phyloP scores from a whole-genome alignment of 306 rosid genomes.

The Leucaena leucocephala region DNA sequence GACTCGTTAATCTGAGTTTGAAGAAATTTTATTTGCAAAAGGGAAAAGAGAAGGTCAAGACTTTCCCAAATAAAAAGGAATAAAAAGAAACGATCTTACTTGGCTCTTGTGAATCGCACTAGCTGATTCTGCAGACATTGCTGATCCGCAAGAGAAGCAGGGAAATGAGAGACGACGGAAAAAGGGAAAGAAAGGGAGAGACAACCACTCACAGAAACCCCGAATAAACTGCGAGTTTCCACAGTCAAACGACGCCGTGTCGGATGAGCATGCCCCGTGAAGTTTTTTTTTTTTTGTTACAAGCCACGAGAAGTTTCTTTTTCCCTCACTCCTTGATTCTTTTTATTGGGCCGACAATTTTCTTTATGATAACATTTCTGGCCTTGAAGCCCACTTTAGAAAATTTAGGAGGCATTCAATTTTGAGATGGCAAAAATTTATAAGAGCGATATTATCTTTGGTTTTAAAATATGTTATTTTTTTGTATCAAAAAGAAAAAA shows the following conservation, averaged over 20 bases:
- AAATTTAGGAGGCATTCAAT: no score
- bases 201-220: background rate
- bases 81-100: conserved; percentile 49
- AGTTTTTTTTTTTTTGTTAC: no score
- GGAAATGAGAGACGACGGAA: background rate
- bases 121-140: conserved; percentile 92
- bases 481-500: no score
- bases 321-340: background rate
- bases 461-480: no score
- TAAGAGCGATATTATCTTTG: no score
- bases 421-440: no score
- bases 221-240: background rate
- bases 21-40: background rate
- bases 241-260: background rate
- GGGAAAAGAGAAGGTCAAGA: background rate
- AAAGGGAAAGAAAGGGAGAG: conserved; percentile 1
- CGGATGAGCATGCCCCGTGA: background rate
- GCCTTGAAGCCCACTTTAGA: background rate
- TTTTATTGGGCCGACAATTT: background rate
- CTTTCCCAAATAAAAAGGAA: background rate
- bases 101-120: conserved; percentile 72
- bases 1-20: background rate
- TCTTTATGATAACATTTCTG: background rate
- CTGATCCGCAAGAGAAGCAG: conserved; percentile 24
- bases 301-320: background rate